Evolutionary conservation across 495 filamentous ascomycete genomes (phyloP), one percentile per base, ranked within the genome.

Genomic region (Pyronema domesticum): DNA sequence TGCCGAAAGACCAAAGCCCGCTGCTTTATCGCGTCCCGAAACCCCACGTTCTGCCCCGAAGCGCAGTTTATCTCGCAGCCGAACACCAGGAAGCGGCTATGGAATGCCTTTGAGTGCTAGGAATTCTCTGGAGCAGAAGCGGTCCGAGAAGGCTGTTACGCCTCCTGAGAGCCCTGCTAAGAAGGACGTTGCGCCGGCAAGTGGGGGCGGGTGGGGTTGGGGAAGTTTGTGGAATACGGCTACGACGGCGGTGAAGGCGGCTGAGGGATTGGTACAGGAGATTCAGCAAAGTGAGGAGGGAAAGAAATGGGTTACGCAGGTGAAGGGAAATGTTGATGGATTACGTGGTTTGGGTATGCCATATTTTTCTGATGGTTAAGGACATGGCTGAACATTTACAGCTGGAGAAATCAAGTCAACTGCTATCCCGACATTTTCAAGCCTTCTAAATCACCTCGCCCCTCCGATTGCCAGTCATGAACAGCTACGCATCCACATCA

Each of bases 381-480:
- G 45, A 10, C n/a, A 10, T 10, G 1, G 10, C 45, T 47, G 65
- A 42, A 55, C n/a, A 42, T 47, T 18, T 40, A 30, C 59, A 95
- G 89, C 91, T 60, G 87, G 85, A 68, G 91, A 94, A 63, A 76
- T 99, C 61, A 79, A 83, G 56, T 83, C 82, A 57, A 83, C 85
- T 58, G 91, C 91, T 43, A 74, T 99, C 30, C 91, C 91, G 46
- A 95, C 91, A 57, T 94, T 99, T 66, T 89, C 88, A 62, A 83
- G 83, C 64, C 82, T 99, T 64, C 78, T 99, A 51, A 85, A 95
- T 66, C 93, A 85, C 44, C 80, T 99, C 53, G 93, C 91, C 2
- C 93, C 91, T 40, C 91, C 91, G 8, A 99, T 99, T 62, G 91
- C 87, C 18, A 91, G 89, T 6, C 93, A 96, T 69, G 91, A 99